These are phyloP conservation scores for Daedalea quercina DNA, from an alignment of 768 basidiomycete species.

Conservation along the genomic window DNA sequence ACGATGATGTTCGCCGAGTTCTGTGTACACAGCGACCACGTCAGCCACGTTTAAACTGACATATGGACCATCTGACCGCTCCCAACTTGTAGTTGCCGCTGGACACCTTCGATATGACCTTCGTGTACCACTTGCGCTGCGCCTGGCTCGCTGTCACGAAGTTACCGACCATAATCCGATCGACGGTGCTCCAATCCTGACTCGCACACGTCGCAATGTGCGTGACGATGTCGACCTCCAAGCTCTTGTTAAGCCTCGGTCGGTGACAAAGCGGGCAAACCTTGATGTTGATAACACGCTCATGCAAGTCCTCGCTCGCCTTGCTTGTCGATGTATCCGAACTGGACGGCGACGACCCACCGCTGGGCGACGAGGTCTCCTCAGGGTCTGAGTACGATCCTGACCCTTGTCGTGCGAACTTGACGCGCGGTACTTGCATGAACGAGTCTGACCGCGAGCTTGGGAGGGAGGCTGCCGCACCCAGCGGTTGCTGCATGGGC, in stretches of 20 bases:
- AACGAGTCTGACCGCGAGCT: constrained; percentile 20
- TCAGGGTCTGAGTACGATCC: constrained; percentile 38
- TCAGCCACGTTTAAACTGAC: neutral
- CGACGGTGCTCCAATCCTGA: constrained; percentile 85
- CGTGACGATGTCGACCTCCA: constrained; percentile 91
- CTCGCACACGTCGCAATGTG: constrained; percentile 96
- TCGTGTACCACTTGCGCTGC: constrained; percentile 96
- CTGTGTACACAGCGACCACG: constrained; percentile 27
- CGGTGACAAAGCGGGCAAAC: constrained; percentile 92
- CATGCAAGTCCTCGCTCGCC: constrained; percentile 22
- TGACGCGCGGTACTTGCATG: constrained; percentile 3
- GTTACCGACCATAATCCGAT: constrained; percentile 86
- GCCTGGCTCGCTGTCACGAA: constrained; percentile 94
- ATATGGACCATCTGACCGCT: constrained; percentile 49
- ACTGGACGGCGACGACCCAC: constrained; percentile 5
- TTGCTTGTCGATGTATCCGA: constrained; percentile 7
- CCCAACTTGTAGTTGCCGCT: constrained; percentile 86
- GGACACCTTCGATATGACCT: constrained; percentile 79
- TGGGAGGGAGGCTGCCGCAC: constrained; percentile 7
- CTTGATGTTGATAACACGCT: constrained; percentile 93
- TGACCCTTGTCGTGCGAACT: constrained; percentile 26
- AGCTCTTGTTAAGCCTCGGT: constrained; percentile 76
- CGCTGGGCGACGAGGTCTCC: constrained; percentile 25
- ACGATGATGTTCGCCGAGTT: constrained; percentile 99
- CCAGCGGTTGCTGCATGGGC: constrained; percentile 38